Conservation (phyloP, 495 filamentous ascomycete genomes). For the Glonium stellatum region DNA sequence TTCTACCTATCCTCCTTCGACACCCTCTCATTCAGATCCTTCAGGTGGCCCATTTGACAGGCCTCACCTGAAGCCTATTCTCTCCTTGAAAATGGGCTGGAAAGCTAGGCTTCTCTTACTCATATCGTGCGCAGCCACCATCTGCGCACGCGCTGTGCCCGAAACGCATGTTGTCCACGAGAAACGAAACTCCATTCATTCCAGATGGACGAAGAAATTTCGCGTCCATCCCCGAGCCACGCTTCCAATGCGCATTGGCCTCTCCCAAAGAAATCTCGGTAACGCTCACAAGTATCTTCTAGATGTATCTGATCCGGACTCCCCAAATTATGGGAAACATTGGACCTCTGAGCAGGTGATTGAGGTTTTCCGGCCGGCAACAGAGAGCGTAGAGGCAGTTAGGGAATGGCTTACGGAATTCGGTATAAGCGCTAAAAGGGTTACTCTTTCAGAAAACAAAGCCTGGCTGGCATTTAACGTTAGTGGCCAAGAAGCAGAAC, state of each 20-base stretch:
- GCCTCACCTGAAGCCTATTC: too few species aligned
- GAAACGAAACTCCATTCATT: constrained; percentile 5
- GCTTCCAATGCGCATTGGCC: constrained; percentile 5
- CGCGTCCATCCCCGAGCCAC: background rate
- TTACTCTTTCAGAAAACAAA: constrained; percentile 25
- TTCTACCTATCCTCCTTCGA: too few species aligned
- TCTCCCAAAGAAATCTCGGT: constrained; percentile 13
- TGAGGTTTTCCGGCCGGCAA: constrained; percentile 10
- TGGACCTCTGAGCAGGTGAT: constrained; percentile 20
- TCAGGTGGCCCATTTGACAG: too few species aligned
- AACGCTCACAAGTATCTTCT: constrained; percentile 13
- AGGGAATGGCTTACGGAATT: constrained; percentile 11
- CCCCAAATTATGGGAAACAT: constrained; percentile 24
- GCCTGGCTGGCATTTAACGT: constrained; percentile 27
- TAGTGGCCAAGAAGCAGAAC: constrained; percentile 10
- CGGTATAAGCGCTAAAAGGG: constrained; percentile 4
- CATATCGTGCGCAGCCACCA: background rate
- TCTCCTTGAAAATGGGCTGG: background rate
- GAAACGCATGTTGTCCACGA: constrained; percentile 5
- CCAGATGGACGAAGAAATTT: constrained; percentile 4
- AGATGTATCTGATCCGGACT: constrained; percentile 21
- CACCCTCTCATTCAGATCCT: too few species aligned
- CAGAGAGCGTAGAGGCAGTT: constrained; percentile 13
- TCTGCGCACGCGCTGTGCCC: background rate
- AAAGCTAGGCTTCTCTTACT: background rate